These are phyloP conservation scores for Ogataea chonburiensis DNA, from an alignment of 805 yeast genomes.

Conservation along the genomic window DNA sequence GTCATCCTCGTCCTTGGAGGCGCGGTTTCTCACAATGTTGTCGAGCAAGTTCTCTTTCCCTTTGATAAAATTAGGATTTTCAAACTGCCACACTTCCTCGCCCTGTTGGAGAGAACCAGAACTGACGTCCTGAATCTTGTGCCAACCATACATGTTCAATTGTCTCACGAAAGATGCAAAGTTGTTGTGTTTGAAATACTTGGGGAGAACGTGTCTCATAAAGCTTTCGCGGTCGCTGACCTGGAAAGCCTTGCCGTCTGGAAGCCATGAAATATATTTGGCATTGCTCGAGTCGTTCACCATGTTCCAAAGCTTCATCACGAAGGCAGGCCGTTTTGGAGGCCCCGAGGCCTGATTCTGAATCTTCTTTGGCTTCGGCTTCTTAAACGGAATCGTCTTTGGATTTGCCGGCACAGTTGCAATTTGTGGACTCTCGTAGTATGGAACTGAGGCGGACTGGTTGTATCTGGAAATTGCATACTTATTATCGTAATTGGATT, in stretches of 20 bases:
- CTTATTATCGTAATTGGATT: slow-evolving; percentile 8
- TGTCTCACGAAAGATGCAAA: slow-evolving; percentile 96
- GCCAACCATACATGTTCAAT: slow-evolving; percentile 99
- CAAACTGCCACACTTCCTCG: slow-evolving; percentile 89
- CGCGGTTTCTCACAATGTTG: slow-evolving; percentile 74
- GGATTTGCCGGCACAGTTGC: slow-evolving; percentile 1
- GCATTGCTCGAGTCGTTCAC: slow-evolving; percentile 75
- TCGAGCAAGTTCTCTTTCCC: slow-evolving; percentile 85
- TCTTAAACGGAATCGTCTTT: slow-evolving; percentile 22
- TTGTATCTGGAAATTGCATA: slow-evolving; percentile 18
- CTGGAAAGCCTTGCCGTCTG: slow-evolving; percentile 81
- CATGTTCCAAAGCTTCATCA: slow-evolving; percentile 93
- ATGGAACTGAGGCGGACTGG: slow-evolving; percentile 13
- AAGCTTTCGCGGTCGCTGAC: slow-evolving; percentile 82
- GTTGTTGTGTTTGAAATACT: slow-evolving; percentile 91
- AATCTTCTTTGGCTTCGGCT: slow-evolving; percentile 27
- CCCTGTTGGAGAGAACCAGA: slow-evolving; percentile 63
- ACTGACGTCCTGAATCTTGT: slow-evolving; percentile 89
- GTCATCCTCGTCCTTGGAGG: slow-evolving; percentile 41
- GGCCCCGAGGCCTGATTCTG: slow-evolving; percentile 22
- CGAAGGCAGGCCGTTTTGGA: slow-evolving; percentile 83
- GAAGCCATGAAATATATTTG: slow-evolving; percentile 77
- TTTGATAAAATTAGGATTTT: slow-evolving; percentile 71
- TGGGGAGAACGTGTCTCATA: slow-evolving; percentile 81
- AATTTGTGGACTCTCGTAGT: slow-evolving; percentile 15